phyloP scores from a whole-genome alignment of 495 filamentous ascomycete species.

The Venustampulla echinocandica region DNA sequence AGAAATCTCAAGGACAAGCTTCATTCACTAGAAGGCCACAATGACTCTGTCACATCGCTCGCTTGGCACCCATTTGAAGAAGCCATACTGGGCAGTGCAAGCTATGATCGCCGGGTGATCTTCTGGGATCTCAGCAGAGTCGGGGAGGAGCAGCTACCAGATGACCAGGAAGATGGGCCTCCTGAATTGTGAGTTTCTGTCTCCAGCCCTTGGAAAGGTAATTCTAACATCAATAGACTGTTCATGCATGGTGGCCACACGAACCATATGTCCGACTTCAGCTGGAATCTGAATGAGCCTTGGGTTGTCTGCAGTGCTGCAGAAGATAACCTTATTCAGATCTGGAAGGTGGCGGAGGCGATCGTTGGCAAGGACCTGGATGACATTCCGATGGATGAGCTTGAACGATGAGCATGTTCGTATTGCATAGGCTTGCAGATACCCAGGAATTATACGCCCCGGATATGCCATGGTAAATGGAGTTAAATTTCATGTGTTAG shows the following conservation, averaged over 20 bases:
- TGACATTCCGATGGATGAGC: constrained; percentile 69
- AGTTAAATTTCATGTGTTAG: not conserved
- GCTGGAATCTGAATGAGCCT: constrained; percentile 92
- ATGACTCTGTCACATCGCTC: constrained; percentile 79
- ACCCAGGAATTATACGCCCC: not conserved
- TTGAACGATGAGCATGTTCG: constrained; percentile 44
- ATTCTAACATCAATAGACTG: constrained; percentile 42
- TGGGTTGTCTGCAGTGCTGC: constrained; percentile 93
- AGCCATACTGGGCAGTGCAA: constrained; percentile 78
- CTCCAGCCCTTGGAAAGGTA: not conserved
- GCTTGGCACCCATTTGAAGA: constrained; percentile 90
- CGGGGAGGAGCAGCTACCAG: constrained; percentile 88
- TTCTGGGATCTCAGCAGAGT: constrained; percentile 92
- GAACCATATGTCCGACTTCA: constrained; percentile 90
- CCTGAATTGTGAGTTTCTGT: constrained; percentile 72
- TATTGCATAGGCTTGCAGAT: constrained; percentile 7
- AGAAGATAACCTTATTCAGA: constrained; percentile 93
- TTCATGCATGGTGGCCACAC: constrained; percentile 99
- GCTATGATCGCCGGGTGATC: constrained; percentile 85
- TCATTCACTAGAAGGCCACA: constrained; percentile 77
- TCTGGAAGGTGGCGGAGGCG: constrained; percentile 89
- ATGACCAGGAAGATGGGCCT: constrained; percentile 93
- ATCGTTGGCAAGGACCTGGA: constrained; percentile 77
- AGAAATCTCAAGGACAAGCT: constrained; percentile 79
- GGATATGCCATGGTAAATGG: not conserved